Conservation (phyloP, 768 basidiomycete genomes). For the Neoboletus subvelutipes region DNA sequence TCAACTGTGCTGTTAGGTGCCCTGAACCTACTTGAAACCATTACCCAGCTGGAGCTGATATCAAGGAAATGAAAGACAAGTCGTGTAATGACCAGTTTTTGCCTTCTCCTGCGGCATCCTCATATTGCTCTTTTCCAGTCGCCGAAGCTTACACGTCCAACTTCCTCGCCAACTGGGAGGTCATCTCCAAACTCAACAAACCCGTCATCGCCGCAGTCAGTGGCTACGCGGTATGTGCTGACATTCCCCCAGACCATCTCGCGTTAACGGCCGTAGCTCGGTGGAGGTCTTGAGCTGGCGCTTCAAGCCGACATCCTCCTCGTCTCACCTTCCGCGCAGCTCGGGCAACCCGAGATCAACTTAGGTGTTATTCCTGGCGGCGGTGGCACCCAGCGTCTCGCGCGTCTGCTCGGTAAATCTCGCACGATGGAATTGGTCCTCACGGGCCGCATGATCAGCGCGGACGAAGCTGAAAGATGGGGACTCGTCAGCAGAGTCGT, state of each 20-base stretch:
- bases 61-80: constrained; percentile 99
- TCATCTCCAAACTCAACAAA: constrained; percentile 73
- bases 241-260: neutral
- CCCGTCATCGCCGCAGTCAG: constrained; percentile 96
- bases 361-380: constrained; percentile 94
- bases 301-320: constrained; percentile 96
- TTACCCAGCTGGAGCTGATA: constrained; percentile 85
- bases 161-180: constrained; percentile 84
- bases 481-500: constrained; percentile 86
- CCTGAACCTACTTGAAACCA: neutral
- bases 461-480: constrained; percentile 82
- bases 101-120: neutral
- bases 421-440: constrained; percentile 93
- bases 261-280: constrained; percentile 58
- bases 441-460: constrained; percentile 80
- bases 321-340: constrained; percentile 84
- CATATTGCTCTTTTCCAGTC: constrained; percentile 41
- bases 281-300: constrained; percentile 95
- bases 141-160: constrained; percentile 84
- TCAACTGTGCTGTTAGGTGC: neutral
- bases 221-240: constrained; percentile 77
- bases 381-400: constrained; percentile 90
- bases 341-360: constrained; percentile 96
- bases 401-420: constrained; percentile 84
- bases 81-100: constrained; percentile 54